Conservation (phyloP, 2,329 filamentous ascomycete genomes). For the Plectosphaerella sp. region DNA sequence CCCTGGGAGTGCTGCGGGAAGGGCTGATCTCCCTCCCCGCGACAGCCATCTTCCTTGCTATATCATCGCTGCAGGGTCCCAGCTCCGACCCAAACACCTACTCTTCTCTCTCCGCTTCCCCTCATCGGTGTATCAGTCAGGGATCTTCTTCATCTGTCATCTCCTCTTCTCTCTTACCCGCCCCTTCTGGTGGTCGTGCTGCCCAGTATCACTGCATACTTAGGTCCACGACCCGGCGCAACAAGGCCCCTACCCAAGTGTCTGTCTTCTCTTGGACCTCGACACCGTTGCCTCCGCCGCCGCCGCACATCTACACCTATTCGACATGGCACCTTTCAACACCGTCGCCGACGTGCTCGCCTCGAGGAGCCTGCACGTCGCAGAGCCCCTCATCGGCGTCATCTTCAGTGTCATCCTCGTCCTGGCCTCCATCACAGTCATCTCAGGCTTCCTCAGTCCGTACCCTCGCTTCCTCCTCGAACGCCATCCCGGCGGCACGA, state of each 20-base stretch:
- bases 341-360: not conserved
- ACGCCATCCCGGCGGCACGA: not conserved
- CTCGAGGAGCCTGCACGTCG: slow-evolving; percentile 3
- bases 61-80: too few relatives aligned
- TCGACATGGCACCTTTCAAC: slow-evolving; percentile 8
- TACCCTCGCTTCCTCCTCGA: not conserved
- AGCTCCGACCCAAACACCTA: too few relatives aligned
- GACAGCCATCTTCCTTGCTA: too few relatives aligned
- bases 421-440: slow-evolving; percentile 25
- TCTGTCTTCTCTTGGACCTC: not conserved
- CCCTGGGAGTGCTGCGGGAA: too few relatives aligned
- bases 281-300: not conserved
- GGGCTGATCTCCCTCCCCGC: too few relatives aligned
- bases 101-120: too few relatives aligned
- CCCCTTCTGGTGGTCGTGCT: not conserved
- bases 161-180: too few relatives aligned
- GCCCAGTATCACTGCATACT: slow-evolving; percentile 2
- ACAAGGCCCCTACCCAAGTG: not conserved
- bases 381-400: slow-evolving; percentile 27
- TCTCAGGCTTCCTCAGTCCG: slow-evolving; percentile 32
- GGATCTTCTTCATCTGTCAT: too few relatives aligned
- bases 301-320: not conserved
- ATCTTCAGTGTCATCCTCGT: slow-evolving; percentile 29
- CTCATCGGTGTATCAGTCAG: too few relatives aligned
- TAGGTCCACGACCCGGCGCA: not conserved